These are phyloP conservation scores for Claviceps spartinae DNA, from an alignment of 2,329 filamentous ascomycete species.

Conservation along the genomic window DNA sequence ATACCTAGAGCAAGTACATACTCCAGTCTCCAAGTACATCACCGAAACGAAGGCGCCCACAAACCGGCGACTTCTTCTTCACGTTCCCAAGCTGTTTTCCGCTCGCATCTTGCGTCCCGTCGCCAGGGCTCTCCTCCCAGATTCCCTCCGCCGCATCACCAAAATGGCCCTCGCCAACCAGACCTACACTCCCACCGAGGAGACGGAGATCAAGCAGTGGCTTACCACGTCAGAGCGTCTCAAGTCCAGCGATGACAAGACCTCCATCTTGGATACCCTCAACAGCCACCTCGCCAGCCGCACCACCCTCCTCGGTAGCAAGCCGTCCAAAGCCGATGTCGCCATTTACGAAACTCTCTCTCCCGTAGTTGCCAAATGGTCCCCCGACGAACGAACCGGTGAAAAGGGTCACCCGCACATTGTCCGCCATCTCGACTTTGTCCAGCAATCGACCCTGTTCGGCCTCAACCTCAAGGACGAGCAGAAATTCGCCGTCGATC, in stretches of 20 bases:
- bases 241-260: slow-evolving; percentile 39
- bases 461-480: slow-evolving; percentile 53
- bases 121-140: slow-evolving; percentile 24
- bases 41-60: slow-evolving; percentile 5
- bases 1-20: background rate
- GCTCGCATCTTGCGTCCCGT: slow-evolving; percentile 23
- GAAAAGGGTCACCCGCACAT: slow-evolving; percentile 83
- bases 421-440: slow-evolving; percentile 83
- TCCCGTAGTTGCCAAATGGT: slow-evolving; percentile 66
- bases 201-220: slow-evolving; percentile 84
- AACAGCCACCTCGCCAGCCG: slow-evolving; percentile 80
- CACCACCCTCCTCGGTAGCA: slow-evolving; percentile 77
- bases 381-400: slow-evolving; percentile 74
- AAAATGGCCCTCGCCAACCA: slow-evolving; percentile 55
- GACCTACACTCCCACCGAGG: slow-evolving; percentile 65
- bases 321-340: slow-evolving; percentile 79
- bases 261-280: slow-evolving; percentile 60
- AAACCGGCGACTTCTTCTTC: slow-evolving; percentile 2
- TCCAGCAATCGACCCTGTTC: slow-evolving; percentile 75
- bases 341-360: slow-evolving; percentile 69
- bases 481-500: slow-evolving; percentile 68
- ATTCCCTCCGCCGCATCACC: slow-evolving; percentile 16
- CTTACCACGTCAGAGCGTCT: slow-evolving; percentile 63
- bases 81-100: slow-evolving; percentile 30
- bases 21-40: background rate